Conservation (phyloP, 108 stramenopile species). For the Asterionellopsis glacialis region DNA sequence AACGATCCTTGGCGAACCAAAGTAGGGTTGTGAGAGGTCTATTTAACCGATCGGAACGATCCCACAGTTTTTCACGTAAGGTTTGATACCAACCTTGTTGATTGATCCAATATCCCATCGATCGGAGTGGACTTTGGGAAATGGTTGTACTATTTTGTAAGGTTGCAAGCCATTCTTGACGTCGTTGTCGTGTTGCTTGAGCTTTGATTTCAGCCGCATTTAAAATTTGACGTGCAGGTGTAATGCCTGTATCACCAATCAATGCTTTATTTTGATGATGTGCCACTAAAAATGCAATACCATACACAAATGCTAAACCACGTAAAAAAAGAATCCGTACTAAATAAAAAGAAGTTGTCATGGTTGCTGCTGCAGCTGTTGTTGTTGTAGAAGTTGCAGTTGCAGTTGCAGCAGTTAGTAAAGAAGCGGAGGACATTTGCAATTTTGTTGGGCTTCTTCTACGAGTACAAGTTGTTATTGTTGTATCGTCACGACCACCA, state of each 20-base stretch:
- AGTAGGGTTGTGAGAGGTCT: slow-evolving; percentile 45
- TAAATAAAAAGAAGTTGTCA: slow-evolving; percentile 27
- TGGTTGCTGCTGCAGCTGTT: not conserved
- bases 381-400: not conserved
- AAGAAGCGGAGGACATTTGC: too few species aligned
- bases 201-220: slow-evolving; percentile 30
- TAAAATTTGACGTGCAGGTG: slow-evolving; percentile 41
- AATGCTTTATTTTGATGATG: slow-evolving; percentile 51
- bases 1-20: slow-evolving; percentile 42
- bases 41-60: slow-evolving; percentile 36
- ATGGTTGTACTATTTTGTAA: not conserved
- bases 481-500: too few species aligned
- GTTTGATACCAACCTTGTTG: slow-evolving; percentile 2
- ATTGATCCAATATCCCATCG: not conserved
- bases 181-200: slow-evolving; percentile 10
- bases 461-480: too few species aligned
- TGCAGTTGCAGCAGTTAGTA: not conserved
- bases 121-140: not conserved
- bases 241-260: slow-evolving; percentile 57
- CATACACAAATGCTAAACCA: slow-evolving; percentile 52
- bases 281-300: slow-evolving; percentile 54
- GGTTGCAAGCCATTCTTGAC: slow-evolving; percentile 23
- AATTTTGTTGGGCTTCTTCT: too few species aligned
- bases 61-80: slow-evolving; percentile 44
- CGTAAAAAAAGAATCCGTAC: slow-evolving; percentile 62